These are phyloP conservation scores for Bryum argenteum DNA, from an alignment of 225 moss, liverwort and hornwort genomes.

Conservation along the genomic window DNA sequence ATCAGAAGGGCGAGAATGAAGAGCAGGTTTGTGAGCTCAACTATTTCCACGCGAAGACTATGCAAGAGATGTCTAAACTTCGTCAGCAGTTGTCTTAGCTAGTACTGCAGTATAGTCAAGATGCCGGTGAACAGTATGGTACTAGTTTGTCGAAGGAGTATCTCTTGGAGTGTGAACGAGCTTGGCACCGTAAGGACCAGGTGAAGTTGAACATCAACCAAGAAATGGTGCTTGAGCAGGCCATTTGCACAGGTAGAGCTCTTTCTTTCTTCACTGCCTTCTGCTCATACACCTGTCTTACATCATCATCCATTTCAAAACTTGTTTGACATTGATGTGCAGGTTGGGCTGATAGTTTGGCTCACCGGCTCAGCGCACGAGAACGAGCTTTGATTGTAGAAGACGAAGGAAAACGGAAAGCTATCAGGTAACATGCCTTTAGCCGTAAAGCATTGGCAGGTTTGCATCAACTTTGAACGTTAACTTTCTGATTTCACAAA, in stretches of 20 bases:
- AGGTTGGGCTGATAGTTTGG: slow-evolving; percentile 97
- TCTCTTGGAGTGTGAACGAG: slow-evolving; percentile 59
- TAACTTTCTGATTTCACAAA: no score
- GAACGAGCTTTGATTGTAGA: slow-evolving; percentile 77
- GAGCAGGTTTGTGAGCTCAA: slow-evolving; percentile 79
- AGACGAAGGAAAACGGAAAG: slow-evolving; percentile 65
- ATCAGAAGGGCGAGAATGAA: slow-evolving; percentile 67
- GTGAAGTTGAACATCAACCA: slow-evolving; percentile 62
- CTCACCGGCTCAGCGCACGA: slow-evolving; percentile 71
- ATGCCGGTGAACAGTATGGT: slow-evolving; percentile 46
- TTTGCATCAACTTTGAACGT: slow-evolving; percentile 1
- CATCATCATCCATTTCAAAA: not conserved
- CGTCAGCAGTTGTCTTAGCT: slow-evolving; percentile 83
- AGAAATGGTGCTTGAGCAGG: slow-evolving; percentile 80
- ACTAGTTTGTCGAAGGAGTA: slow-evolving; percentile 52
- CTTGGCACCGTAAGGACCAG: slow-evolving; percentile 57
- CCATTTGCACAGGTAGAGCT: slow-evolving; percentile 86
- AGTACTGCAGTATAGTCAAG: slow-evolving; percentile 64
- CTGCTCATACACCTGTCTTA: slow-evolving; percentile 4
- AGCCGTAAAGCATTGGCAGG: not conserved
- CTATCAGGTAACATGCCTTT: slow-evolving; percentile 45
- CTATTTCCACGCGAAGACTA: slow-evolving; percentile 83
- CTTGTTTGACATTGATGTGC: slow-evolving; percentile 35
- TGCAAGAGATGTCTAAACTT: slow-evolving; percentile 94
- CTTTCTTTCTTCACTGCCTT: slow-evolving; percentile 25